phyloP scores from a whole-genome alignment of 139 green algal genomes.

The Chara braunii region DNA sequence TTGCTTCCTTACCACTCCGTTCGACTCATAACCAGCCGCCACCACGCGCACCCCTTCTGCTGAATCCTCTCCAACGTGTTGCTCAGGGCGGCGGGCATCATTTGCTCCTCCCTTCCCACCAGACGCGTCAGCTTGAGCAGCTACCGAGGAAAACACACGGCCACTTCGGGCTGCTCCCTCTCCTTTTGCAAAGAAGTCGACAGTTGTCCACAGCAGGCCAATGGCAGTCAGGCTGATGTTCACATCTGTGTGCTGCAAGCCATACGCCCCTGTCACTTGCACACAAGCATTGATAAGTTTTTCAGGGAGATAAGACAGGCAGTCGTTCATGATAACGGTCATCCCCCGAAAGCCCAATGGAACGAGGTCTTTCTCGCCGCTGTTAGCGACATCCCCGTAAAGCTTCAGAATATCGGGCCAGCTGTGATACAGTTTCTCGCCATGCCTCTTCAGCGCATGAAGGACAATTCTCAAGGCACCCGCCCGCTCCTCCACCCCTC shows the following conservation, averaged over 20 bases:
- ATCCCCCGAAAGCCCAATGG: constrained; percentile 31
- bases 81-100: too few relatives aligned
- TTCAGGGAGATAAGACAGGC: constrained; percentile 25
- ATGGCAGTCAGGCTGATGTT: constrained; percentile 84
- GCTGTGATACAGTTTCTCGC: constrained; percentile 35
- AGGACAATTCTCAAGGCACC: constrained; percentile 27
- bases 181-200: constrained; percentile 52
- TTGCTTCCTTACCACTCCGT: too few relatives aligned
- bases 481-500: constrained; percentile 12
- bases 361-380: constrained; percentile 12
- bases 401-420: constrained; percentile 28
- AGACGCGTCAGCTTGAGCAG: too few relatives aligned
- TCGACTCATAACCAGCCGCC: too few relatives aligned
- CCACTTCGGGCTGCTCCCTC: too few relatives aligned
- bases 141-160: not conserved
- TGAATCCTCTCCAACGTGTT: too few relatives aligned
- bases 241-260: constrained; percentile 56
- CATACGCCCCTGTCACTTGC: constrained; percentile 24
- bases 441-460: constrained; percentile 36
- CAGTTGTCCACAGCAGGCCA: constrained; percentile 78
- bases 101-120: too few relatives aligned
- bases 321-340: constrained; percentile 34
- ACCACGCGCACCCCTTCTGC: too few relatives aligned
- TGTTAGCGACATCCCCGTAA: constrained; percentile 9
- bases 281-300: constrained; percentile 24